phyloP scores from a whole-genome alignment of 2,329 filamentous ascomycete genomes.

The Penicillium brevicompactum region DNA sequence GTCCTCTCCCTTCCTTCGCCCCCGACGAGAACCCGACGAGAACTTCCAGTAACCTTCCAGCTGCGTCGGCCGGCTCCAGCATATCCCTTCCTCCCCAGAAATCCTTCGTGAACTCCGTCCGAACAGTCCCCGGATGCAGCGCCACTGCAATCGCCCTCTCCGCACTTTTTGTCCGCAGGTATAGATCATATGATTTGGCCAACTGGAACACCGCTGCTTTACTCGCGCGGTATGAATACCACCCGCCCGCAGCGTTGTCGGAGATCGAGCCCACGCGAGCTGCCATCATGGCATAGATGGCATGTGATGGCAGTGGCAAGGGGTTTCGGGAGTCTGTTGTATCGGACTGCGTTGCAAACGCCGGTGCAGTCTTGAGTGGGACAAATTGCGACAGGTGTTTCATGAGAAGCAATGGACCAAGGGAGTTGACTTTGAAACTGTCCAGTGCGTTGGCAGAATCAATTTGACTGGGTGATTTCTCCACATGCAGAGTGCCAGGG shows the following conservation, averaged over 20 bases:
- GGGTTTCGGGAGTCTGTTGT: slow-evolving; percentile 11
- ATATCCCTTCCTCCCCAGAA: slow-evolving; percentile 73
- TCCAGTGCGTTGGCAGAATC: slow-evolving; percentile 62
- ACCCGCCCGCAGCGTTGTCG: slow-evolving; percentile 74
- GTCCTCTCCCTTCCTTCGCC: slow-evolving; percentile 56
- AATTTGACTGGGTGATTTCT: slow-evolving; percentile 70
- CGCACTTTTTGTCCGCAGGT: slow-evolving; percentile 59
- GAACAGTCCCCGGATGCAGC: slow-evolving; percentile 80
- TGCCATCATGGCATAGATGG: slow-evolving; percentile 74
- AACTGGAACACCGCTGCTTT: slow-evolving; percentile 75
- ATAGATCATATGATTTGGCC: slow-evolving; percentile 71
- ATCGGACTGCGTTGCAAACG: slow-evolving; percentile 26
- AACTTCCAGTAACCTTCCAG: slow-evolving; percentile 64
- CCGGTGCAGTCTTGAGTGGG: slow-evolving; percentile 57
- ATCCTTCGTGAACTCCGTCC: slow-evolving; percentile 69
- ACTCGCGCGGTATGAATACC: slow-evolving; percentile 78
- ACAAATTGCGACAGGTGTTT: slow-evolving; percentile 75
- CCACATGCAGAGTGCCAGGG: slow-evolving; percentile 72
- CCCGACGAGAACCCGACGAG: slow-evolving; percentile 46
- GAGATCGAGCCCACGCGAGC: slow-evolving; percentile 74
- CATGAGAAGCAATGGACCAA: slow-evolving; percentile 74
- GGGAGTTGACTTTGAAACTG: slow-evolving; percentile 72
- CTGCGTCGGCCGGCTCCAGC: slow-evolving; percentile 68
- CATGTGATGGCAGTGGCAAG: slow-evolving; percentile 52
- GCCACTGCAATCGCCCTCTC: slow-evolving; percentile 67